These are phyloP conservation scores for Murraya koenigii DNA, from an alignment of 345 rosid species.

Conservation along the genomic window DNA sequence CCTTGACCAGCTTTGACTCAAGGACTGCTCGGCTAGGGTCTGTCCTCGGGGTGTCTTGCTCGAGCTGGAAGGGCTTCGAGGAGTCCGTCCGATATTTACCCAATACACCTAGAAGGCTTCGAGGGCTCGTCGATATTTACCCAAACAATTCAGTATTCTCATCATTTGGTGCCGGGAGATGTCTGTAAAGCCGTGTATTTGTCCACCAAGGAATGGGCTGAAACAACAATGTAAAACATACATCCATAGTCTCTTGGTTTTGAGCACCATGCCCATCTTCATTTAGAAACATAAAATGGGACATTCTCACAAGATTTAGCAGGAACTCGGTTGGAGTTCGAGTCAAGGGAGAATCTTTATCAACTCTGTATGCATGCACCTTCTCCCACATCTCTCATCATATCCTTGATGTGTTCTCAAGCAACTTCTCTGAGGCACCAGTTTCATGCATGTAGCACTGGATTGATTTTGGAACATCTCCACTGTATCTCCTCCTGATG, in stretches of 20 bases:
- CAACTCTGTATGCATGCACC: conserved; percentile 3
- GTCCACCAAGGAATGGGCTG: neutral
- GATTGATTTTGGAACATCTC: conserved; percentile 33
- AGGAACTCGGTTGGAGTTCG: neutral
- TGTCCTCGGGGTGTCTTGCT: no score
- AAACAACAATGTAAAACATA: neutral
- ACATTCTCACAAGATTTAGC: conserved; percentile 8
- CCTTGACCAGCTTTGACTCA: no score
- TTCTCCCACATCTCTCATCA: conserved; percentile 26
- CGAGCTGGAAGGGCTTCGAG: no score
- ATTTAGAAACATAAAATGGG: neutral
- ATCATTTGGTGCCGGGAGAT: no score
- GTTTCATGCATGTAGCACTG: conserved; percentile 17
- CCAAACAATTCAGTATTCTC: no score
- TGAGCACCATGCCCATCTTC: neutral
- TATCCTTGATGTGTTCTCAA: conserved; percentile 15
- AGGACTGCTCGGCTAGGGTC: no score
- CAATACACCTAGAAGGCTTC: no score
- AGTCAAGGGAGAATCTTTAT: neutral
- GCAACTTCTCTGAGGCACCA: conserved; percentile 25
- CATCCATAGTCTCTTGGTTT: neutral
- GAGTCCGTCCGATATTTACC: no score
- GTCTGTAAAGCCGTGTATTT: no score
- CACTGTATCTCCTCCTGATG: conserved; percentile 31
- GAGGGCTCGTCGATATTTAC: no score